phyloP scores from a whole-genome alignment of 257 asterid species.

The Coffea canephora region DNA sequence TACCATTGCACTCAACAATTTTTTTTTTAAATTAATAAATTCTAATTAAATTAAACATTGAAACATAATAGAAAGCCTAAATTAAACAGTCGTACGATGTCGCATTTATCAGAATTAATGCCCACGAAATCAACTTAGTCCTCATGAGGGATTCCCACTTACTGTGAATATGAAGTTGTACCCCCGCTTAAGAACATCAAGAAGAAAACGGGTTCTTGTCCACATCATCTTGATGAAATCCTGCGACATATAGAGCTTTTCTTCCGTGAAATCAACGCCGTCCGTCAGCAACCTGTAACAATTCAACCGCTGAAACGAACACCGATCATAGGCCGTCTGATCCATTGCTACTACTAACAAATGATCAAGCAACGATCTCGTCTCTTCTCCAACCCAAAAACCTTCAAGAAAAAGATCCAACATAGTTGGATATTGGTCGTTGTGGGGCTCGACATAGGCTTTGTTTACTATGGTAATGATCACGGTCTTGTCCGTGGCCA shows the following conservation, averaged over 20 bases:
- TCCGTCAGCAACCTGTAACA: conserved; percentile 48
- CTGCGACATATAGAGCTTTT: conserved; percentile 55
- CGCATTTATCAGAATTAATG: no score
- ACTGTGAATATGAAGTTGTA: conserved; percentile 76
- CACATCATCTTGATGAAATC: conserved; percentile 89
- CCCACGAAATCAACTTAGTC: background rate
- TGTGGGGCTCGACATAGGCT: conserved; percentile 60
- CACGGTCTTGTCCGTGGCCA: conserved; percentile 47
- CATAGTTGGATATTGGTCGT: conserved; percentile 50
- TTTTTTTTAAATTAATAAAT: no score
- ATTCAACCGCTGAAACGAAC: conserved; percentile 51
- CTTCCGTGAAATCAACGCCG: conserved; percentile 43
- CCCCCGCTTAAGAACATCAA: conserved; percentile 56
- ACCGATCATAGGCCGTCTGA: conserved; percentile 49
- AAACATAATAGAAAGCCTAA: no score
- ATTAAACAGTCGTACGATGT: no score
- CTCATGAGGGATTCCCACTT: background rate
- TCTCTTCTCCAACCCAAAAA: conserved; percentile 70
- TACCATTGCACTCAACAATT: no score
- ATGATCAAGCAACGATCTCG: conserved; percentile 40
- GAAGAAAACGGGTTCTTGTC: conserved; percentile 57
- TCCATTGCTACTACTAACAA: conserved; percentile 69
- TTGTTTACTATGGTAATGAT: conserved; percentile 54
- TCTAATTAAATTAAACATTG: no score
- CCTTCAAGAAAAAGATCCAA: conserved; percentile 76